Conservation (phyloP, 805 yeast species). For the Ogataea sp. region DNA sequence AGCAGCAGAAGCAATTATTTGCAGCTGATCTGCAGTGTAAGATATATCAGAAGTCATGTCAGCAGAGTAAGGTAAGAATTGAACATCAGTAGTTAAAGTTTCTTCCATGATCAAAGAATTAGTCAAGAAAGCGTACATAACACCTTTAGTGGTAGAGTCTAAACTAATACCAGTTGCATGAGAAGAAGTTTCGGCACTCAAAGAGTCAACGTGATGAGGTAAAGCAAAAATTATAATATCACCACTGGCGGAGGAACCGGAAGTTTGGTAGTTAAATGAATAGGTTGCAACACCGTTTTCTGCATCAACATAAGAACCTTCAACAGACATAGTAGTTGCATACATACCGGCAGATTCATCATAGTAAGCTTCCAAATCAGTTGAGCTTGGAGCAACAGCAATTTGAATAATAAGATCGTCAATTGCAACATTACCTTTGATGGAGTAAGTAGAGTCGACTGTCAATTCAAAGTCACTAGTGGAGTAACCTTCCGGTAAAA, state of each 20-base stretch:
- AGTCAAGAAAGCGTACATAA: slow-evolving; percentile 38
- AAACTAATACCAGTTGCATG: slow-evolving; percentile 33
- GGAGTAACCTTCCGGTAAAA: slow-evolving; percentile 25
- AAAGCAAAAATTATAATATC: slow-evolving; percentile 41
- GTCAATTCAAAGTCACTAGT: slow-evolving; percentile 21
- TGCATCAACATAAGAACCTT: slow-evolving; percentile 34
- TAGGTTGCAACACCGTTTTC: slow-evolving; percentile 27
- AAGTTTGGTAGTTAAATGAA: slow-evolving; percentile 37
- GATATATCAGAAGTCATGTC: slow-evolving; percentile 14
- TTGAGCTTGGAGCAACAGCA: slow-evolving; percentile 33
- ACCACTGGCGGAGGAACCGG: slow-evolving; percentile 41
- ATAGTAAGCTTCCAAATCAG: slow-evolving; percentile 34
- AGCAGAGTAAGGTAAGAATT: slow-evolving; percentile 20
- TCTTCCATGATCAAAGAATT: slow-evolving; percentile 30
- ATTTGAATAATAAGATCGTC: slow-evolving; percentile 38
- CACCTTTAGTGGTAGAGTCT: slow-evolving; percentile 43
- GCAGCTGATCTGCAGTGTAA: slow-evolving; percentile 37
- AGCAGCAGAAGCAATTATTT: slow-evolving; percentile 35
- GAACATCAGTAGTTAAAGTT: slow-evolving; percentile 29
- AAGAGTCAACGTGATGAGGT: slow-evolving; percentile 41
- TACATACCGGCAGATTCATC: slow-evolving; percentile 65
- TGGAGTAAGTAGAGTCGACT: slow-evolving; percentile 22
- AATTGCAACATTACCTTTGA: slow-evolving; percentile 31
- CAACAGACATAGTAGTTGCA: slow-evolving; percentile 37
- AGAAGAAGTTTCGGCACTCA: slow-evolving; percentile 24